Conservation (phyloP, 164 flowering plant genomes). For the Sextonia rubra region DNA sequence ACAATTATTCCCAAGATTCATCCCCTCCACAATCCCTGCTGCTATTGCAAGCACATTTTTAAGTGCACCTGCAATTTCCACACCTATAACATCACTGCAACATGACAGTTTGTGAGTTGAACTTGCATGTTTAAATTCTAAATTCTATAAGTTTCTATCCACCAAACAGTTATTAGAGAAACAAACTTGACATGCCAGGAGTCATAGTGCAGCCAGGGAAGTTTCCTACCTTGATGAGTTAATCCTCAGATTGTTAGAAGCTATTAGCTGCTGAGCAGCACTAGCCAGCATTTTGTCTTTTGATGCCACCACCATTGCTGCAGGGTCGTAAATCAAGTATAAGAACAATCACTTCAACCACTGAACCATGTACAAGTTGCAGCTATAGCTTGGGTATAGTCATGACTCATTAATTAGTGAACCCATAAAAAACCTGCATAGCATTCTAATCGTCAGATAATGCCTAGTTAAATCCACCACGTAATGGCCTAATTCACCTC, state of each 20-base stretch:
- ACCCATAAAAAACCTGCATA: conserved; percentile 7
- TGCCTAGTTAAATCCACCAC: conserved; percentile 1
- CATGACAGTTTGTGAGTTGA: conserved; percentile 55
- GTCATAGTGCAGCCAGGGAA: not conserved
- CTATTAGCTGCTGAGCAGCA: conserved; percentile 85
- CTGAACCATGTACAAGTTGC: conserved; percentile 8
- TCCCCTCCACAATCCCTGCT: conserved; percentile 94
- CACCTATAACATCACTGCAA: conserved; percentile 98
- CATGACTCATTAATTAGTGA: not conserved
- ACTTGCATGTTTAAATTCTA: conserved; percentile 12
- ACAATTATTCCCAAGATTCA: conserved; percentile 90
- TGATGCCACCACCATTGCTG: conserved; percentile 97
- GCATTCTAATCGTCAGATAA: conserved; percentile 1
- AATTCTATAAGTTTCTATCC: not conserved
- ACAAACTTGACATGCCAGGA: not conserved
- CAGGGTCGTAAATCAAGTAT: conserved; percentile 15
- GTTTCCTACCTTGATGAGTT: conserved; percentile 71
- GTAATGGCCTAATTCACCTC: not conserved
- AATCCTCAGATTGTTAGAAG: conserved; percentile 75
- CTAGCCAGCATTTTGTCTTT: conserved; percentile 79
- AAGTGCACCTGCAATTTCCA: conserved; percentile 98
- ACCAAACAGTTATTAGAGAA: not conserved
- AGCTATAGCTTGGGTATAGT: not conserved
- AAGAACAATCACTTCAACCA: conserved; percentile 6
- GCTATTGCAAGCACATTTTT: conserved; percentile 98